Evolutionary conservation across 495 filamentous ascomycete species (phyloP).

Genomic region (Filosporella fistucella): DNA sequence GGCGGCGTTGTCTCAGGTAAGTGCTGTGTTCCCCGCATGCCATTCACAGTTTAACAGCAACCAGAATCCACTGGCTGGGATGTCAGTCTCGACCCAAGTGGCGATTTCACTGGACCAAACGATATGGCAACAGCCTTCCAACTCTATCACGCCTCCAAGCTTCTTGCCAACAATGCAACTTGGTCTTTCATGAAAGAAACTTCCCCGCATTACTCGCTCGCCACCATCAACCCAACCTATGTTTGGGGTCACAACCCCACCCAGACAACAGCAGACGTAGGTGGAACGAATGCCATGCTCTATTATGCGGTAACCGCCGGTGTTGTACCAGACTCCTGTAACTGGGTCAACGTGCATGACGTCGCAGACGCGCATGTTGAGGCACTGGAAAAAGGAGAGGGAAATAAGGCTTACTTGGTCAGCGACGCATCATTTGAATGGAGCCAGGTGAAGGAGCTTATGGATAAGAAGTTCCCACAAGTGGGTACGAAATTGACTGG

Average conservation of each 20-base stretch:
- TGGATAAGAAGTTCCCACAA: slow-evolving; percentile 28
- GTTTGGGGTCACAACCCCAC: slow-evolving; percentile 28
- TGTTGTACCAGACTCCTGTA: slow-evolving; percentile 9
- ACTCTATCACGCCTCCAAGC: slow-evolving; percentile 27
- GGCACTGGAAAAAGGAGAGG: slow-evolving; percentile 24
- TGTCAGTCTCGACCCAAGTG: slow-evolving; percentile 23
- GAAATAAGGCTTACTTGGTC: slow-evolving; percentile 27
- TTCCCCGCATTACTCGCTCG: slow-evolving; percentile 19
- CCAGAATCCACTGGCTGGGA: slow-evolving; percentile 32
- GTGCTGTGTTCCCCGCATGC: neutral
- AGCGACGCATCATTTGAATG: slow-evolving; percentile 21
- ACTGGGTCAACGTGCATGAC: slow-evolving; percentile 37
- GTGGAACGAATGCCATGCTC: slow-evolving; percentile 18
- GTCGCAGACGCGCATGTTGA: slow-evolving; percentile 34
- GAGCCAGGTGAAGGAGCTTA: slow-evolving; percentile 27
- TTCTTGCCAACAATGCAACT: slow-evolving; percentile 25
- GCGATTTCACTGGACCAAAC: slow-evolving; percentile 13
- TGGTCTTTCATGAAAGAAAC: slow-evolving; percentile 20
- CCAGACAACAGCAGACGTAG: slow-evolving; percentile 25
- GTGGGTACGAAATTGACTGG: slow-evolving; percentile 22
- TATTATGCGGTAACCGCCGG: slow-evolving; percentile 23
- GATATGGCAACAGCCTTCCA: neutral
- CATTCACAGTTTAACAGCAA: slow-evolving; percentile 1
- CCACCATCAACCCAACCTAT: slow-evolving; percentile 23
- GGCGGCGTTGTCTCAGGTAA: slow-evolving; percentile 27